Percentiles rank a stretch among this genome's conserved stretches.
These are phyloP conservation scores for Pseudogymnoascus sp. DNA, from an alignment of 2,329 filamentous ascomycete genomes.

Conservation along the genomic window DNA sequence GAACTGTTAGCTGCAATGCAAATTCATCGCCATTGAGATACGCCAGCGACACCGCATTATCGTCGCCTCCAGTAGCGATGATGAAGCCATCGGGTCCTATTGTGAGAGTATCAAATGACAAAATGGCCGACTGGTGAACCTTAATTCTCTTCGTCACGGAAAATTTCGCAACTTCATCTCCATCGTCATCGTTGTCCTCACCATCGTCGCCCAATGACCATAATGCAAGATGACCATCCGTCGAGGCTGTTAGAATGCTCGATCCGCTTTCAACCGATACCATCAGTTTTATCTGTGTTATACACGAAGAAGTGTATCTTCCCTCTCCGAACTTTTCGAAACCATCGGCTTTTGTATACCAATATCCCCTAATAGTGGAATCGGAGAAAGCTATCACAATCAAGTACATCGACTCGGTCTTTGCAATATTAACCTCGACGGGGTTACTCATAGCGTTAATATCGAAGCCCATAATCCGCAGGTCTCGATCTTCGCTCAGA, in stretches of 20 bases:
- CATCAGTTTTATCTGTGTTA: constrained; percentile 53
- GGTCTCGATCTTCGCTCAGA: constrained; percentile 49
- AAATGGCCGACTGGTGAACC: constrained; percentile 77
- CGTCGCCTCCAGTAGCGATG: constrained; percentile 74
- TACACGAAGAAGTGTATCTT: constrained; percentile 64
- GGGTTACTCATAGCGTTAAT: constrained; percentile 28
- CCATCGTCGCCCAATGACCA: constrained; percentile 38
- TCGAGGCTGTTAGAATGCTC: constrained; percentile 60
- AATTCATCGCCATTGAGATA: constrained; percentile 28
- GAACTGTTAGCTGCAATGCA: constrained; percentile 33
- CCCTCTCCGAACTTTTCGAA: constrained; percentile 48
- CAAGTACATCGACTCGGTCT: constrained; percentile 35
- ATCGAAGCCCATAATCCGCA: constrained; percentile 78
- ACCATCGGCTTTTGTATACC: constrained; percentile 32
- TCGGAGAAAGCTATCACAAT: constrained; percentile 77
- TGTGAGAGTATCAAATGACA: constrained; percentile 46
- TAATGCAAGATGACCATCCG: constrained; percentile 68
- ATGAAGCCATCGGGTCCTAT: constrained; percentile 29
- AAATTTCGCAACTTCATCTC: not conserved
- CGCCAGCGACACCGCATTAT: constrained; percentile 67
- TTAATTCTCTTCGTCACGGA: constrained; percentile 27
- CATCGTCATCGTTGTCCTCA: constrained; percentile 4
- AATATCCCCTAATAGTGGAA: constrained; percentile 62
- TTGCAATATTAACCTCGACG: not conserved
- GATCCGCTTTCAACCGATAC: constrained; percentile 33